phyloP scores from a whole-genome alignment of 768 basidiomycete species.

The Trichaptum fuscoviolaceum region DNA sequence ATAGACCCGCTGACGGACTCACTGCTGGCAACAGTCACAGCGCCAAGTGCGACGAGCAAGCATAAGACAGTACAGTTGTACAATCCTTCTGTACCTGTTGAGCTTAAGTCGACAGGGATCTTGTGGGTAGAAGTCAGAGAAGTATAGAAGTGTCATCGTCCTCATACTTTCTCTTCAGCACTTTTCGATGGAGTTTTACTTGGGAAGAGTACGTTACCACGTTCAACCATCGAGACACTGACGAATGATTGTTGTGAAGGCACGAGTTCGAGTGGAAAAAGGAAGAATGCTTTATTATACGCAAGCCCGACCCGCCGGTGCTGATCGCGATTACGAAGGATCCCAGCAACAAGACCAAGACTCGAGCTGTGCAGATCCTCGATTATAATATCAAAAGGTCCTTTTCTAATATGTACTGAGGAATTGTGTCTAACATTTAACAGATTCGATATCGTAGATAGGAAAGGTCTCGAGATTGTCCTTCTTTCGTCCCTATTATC shows the following conservation, averaged over 20 bases:
- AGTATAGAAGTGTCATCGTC: neutral
- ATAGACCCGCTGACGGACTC: constrained; percentile 70
- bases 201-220: constrained; percentile 69
- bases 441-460: constrained; percentile 80
- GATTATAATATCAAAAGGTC: constrained; percentile 84
- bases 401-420: constrained; percentile 10
- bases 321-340: constrained; percentile 80
- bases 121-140: constrained; percentile 28
- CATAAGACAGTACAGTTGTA: constrained; percentile 68
- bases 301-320: constrained; percentile 84
- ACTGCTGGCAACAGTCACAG: constrained; percentile 59
- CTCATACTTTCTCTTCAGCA: neutral
- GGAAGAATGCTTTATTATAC: constrained; percentile 75
- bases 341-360: constrained; percentile 57
- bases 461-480: constrained; percentile 81
- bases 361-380: constrained; percentile 65
- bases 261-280: constrained; percentile 85
- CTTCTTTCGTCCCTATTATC: constrained; percentile 72
- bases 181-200: constrained; percentile 70
- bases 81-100: constrained; percentile 69
- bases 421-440: neutral
- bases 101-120: constrained; percentile 69
- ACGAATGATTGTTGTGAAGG: constrained; percentile 29
- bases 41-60: constrained; percentile 62
- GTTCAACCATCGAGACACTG: constrained; percentile 3